Evolutionary conservation across 768 basidiomycete genomes (phyloP).

Genomic region (Tulasnella sp.): DNA sequence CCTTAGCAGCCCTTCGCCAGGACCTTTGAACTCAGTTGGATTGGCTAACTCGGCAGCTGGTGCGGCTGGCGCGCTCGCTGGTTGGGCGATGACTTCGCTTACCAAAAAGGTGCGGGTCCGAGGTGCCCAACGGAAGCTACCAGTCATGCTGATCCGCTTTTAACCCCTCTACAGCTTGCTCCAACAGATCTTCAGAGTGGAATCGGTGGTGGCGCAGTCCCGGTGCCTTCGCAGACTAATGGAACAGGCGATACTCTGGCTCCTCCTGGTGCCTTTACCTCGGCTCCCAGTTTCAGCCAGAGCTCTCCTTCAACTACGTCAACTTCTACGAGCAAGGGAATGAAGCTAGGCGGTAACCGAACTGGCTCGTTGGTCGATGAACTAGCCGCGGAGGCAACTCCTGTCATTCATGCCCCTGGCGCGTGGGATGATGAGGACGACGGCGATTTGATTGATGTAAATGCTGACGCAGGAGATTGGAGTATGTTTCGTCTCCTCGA

Average conservation of each 20-base stretch:
- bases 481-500: constrained; percentile 44
- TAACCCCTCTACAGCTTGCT: constrained; percentile 44
- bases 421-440: constrained; percentile 27
- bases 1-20: constrained; percentile 24
- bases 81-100: constrained; percentile 91
- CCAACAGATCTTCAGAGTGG: constrained; percentile 63
- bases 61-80: constrained; percentile 84
- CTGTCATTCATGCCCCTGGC: constrained; percentile 24
- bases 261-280: neutral
- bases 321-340: constrained; percentile 42
- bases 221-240: neutral
- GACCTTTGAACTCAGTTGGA: constrained; percentile 29
- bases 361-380: constrained; percentile 41
- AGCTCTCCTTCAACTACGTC: neutral
- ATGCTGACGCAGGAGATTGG: constrained; percentile 93
- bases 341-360: constrained; percentile 64
- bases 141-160: neutral
- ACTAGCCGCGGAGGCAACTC: constrained; percentile 50
- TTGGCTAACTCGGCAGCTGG: constrained; percentile 83
- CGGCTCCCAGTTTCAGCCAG: neutral
- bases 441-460: constrained; percentile 84
- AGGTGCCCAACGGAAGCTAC: neutral
- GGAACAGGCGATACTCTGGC: neutral
- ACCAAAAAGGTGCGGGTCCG: constrained; percentile 60
- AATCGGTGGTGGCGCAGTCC: constrained; percentile 38